Percentiles rank a stretch among this genome's conserved stretches.
phyloP scores from a whole-genome alignment of 1,284 basidiomycete genomes.

The Prillingera fragicola region DNA sequence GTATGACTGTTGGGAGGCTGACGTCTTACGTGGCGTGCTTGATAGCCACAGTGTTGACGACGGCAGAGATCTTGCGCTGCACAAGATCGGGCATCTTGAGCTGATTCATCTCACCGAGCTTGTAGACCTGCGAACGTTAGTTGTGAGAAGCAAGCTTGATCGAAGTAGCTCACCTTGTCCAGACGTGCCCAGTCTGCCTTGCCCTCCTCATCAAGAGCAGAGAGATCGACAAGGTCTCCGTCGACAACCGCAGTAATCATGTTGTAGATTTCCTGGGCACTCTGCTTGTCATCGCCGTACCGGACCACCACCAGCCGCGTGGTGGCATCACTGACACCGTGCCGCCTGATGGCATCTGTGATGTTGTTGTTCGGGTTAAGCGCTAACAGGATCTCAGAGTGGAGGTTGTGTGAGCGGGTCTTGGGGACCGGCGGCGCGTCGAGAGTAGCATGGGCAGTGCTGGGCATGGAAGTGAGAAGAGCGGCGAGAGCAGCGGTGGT shows the following conservation, averaged over 20 bases:
- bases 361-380: conserved; percentile 85
- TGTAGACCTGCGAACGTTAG: conserved; percentile 59
- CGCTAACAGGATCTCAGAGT: conserved; percentile 78
- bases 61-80: conserved; percentile 60
- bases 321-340: conserved; percentile 69
- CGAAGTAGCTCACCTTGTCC: conserved; percentile 57
- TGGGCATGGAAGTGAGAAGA: conserved; percentile 56
- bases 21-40: conserved; percentile 58
- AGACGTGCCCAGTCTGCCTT: conserved; percentile 50
- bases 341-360: conserved; percentile 73
- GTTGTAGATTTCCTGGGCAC: conserved; percentile 44
- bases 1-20: conserved; percentile 1
- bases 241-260: conserved; percentile 58
- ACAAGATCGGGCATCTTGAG: conserved; percentile 38
- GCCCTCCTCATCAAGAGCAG: conserved; percentile 20
- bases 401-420: conserved; percentile 42
- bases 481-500: conserved; percentile 76
- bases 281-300: conserved; percentile 47
- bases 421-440: conserved; percentile 16
- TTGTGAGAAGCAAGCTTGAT: not conserved
- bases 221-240: conserved; percentile 55
- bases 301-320: conserved; percentile 67
- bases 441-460: conserved; percentile 3
- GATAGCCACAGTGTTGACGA: conserved; percentile 70
- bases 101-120: conserved; percentile 55